A percentile compares a stretch with the other conserved stretches of the same genome.
phyloP scores from a whole-genome alignment of 305 asterid species.

The Solanum hybrid region DNA sequence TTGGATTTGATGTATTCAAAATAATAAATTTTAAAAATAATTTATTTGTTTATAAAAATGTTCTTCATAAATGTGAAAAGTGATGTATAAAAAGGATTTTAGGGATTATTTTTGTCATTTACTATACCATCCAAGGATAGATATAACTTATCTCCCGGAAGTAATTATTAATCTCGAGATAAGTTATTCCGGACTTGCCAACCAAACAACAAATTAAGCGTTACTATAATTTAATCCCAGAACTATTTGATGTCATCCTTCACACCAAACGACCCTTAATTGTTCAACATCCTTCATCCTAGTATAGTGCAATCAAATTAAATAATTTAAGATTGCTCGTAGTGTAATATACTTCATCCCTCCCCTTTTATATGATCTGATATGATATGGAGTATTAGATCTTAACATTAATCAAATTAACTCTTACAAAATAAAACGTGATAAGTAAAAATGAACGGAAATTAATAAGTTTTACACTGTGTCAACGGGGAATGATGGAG shows the following conservation, averaged over 20 bases:
- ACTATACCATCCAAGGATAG: not conserved
- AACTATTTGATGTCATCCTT: not conserved
- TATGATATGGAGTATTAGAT: not conserved
- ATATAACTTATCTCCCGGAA: no score
- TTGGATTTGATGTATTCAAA: no score
- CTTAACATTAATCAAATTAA: not conserved
- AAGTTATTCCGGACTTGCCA: not conserved
- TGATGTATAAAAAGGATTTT: not conserved
- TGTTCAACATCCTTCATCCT: not conserved
- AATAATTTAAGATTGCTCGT: not conserved
- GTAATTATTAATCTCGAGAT: no score
- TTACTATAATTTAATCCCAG: no score
- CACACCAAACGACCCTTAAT: not conserved
- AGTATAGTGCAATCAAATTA: not conserved
- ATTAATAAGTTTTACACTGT: not conserved
- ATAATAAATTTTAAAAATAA: no score
- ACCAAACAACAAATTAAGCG: no score
- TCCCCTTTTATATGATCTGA: not conserved
- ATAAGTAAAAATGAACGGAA: not conserved
- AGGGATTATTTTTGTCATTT: not conserved
- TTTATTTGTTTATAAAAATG: no score
- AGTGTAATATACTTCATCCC: not conserved
- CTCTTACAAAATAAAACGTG: not conserved
- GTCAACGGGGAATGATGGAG: not conserved
- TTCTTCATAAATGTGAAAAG: no score